Base-by-base conservation (phyloP, 2,329 filamentous ascomycete species). In the Dactylella cylindrospora region DNA sequence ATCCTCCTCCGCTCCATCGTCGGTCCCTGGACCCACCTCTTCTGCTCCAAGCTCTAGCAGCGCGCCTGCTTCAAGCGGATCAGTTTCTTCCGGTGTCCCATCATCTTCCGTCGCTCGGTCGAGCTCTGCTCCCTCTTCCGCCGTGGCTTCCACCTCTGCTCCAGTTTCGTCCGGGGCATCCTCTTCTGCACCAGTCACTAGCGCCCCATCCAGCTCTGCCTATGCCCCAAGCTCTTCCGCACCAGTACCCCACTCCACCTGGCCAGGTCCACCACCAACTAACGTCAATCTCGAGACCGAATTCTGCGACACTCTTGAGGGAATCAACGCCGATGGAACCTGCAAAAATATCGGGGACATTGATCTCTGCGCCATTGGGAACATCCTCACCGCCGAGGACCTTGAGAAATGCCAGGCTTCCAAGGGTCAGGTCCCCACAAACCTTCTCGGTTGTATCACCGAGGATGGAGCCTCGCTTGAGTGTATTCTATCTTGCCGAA, bases 391-490 rank as follows among this genome's bases (percentile, higher is more conserved):
- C 10, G 25, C 33, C 6, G 20, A 29, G 36, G 41, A 51, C 15
- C 55, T 53, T 15, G 9, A 25, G 17, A 22, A 32, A 22, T 61
- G 55, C 36, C 35, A 61, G 36, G 12, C 17, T 13, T 36, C 26
- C n/a, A 43, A 43, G 9, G 55, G 55, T 9, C 46, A 53, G 19
- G 47, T 61, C 9, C 55, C 55, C 19, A 53, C 41, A 3, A 53
- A 61, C 8, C 35, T 61, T 3, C 5, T 44, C 5, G 55, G 55
- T 13, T 61, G 55, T 33, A 44, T 61, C 28, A 53, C 40, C 7
- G 33, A 35, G 3, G 38, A 36, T 19, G 44, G 44, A 5, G 33
- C 36, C 8, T 33, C 49, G 17, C 9, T 53, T 9, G 13, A 43
- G 0, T 61, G 55, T 45, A 43, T 61, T 33, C 17, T 47, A 8